These are phyloP conservation scores for Chaetomium cochliodes DNA, from an alignment of 495 filamentous ascomycete genomes.

Conservation along the genomic window DNA sequence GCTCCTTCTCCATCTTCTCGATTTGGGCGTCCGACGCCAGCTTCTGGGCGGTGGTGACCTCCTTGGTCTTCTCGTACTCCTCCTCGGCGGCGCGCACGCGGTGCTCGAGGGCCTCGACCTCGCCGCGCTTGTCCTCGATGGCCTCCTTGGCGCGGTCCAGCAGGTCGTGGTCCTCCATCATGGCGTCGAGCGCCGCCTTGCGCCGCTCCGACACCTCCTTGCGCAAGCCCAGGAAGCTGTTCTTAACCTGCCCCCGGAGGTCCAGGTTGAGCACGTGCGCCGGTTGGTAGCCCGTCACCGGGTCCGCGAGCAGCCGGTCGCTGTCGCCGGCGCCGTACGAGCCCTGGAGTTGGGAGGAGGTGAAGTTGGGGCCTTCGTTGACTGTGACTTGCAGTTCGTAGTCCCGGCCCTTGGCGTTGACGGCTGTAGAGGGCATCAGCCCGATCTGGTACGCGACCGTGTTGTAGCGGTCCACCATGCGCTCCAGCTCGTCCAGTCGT, in stretches of 20 bases:
- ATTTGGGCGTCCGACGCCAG: conserved; percentile 86
- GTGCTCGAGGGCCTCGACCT: conserved; percentile 90
- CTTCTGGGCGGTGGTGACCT: conserved; percentile 82
- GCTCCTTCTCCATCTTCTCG: conserved; percentile 96
- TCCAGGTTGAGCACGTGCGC: conserved; percentile 84
- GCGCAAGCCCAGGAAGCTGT: conserved; percentile 69
- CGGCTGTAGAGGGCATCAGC: conserved; percentile 77
- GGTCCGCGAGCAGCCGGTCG: conserved; percentile 72
- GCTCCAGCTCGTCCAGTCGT: conserved; percentile 85
- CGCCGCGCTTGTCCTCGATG: conserved; percentile 87
- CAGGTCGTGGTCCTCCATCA: conserved; percentile 86
- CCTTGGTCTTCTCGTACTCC: conserved; percentile 91
- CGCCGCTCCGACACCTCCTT: conserved; percentile 88
- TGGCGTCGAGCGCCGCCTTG: conserved; percentile 74
- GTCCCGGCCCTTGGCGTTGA: conserved; percentile 78
- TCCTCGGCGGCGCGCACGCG: conserved; percentile 79
- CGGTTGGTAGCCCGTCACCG: conserved; percentile 82
- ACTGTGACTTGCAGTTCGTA: conserved; percentile 76
- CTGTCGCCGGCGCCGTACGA: conserved; percentile 45
- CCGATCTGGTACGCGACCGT: conserved; percentile 89
- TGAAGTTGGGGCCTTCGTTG: conserved; percentile 68
- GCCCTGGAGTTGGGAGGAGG: conserved; percentile 62
- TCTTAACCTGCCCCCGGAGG: conserved; percentile 75
- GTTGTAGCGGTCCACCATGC: conserved; percentile 84
- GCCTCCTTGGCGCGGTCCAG: conserved; percentile 91